These are phyloP conservation scores for Asterella californica DNA, from an alignment of 225 moss, liverwort and hornwort genomes.

Conservation along the genomic window DNA sequence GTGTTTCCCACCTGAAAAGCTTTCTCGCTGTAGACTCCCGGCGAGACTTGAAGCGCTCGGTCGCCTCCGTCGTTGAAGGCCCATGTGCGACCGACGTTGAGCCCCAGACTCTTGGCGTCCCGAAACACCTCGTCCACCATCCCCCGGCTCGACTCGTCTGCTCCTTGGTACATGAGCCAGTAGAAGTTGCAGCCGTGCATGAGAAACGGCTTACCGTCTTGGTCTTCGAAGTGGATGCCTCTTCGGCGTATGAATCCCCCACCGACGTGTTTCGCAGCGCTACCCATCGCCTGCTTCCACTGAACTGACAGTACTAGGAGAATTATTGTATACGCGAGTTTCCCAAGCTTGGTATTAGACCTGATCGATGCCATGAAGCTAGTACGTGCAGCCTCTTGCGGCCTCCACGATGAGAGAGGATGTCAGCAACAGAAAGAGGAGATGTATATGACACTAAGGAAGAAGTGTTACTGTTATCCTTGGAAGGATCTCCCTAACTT, in stretches of 20 bases:
- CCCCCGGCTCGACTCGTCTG: conserved; percentile 13
- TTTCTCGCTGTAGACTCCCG: conserved; percentile 57
- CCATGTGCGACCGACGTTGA: conserved; percentile 64
- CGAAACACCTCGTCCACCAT: conserved; percentile 44
- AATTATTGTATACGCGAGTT: background rate
- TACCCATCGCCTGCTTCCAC: background rate
- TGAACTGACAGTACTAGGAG: background rate
- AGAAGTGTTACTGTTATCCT: background rate
- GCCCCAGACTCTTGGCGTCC: conserved; percentile 42
- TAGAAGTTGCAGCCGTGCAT: conserved; percentile 64
- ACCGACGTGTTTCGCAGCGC: background rate
- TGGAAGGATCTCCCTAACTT: background rate
- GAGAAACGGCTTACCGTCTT: conserved; percentile 36
- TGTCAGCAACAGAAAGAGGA: too few relatives aligned
- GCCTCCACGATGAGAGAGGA: background rate
- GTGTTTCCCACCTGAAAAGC: conserved; percentile 35
- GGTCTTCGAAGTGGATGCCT: conserved; percentile 13
- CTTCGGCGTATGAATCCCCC: conserved; percentile 18
- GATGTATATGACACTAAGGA: background rate
- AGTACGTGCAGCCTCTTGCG: background rate
- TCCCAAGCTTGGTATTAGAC: background rate
- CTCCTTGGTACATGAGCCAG: conserved; percentile 54
- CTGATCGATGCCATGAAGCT: background rate
- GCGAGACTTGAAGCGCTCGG: conserved; percentile 49
- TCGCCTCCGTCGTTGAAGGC: conserved; percentile 57